A percentile compares a stretch with the other conserved stretches of the same genome.
Evolutionary conservation across 2,329 filamentous ascomycete species (phyloP).

Genomic region (Paraphoma sp.): DNA sequence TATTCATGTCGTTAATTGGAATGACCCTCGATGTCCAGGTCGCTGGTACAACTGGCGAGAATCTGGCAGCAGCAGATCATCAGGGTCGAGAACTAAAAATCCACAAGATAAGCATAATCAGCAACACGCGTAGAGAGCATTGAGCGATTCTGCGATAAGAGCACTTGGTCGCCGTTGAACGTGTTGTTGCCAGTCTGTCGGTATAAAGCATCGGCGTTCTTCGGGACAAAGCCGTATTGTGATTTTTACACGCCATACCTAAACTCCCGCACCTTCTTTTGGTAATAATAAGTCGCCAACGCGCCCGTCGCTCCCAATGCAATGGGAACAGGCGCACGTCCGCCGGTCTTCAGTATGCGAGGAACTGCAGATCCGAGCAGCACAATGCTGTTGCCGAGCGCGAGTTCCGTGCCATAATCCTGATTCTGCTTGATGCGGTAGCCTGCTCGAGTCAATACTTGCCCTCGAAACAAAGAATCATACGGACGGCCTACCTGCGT

Average conservation of each 20-base stretch:
- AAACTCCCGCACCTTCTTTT: conserved; percentile 39
- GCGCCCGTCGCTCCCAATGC: conserved; percentile 31
- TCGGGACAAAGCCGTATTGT: background rate
- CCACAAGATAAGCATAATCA: background rate
- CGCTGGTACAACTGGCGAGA: too few species aligned
- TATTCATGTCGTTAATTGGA: too few species aligned
- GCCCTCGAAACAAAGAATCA: background rate
- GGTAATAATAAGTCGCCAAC: conserved; percentile 36
- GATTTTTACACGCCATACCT: conserved; percentile 29
- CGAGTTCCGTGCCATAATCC: conserved; percentile 38
- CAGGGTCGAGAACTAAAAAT: background rate
- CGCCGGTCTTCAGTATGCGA: conserved; percentile 35
- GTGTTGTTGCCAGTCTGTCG: too few species aligned
- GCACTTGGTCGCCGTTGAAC: too few species aligned
- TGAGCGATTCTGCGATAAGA: background rate
- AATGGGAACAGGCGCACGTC: conserved; percentile 34
- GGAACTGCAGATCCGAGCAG: conserved; percentile 32
- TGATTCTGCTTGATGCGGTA: conserved; percentile 38
- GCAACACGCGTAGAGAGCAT: background rate
- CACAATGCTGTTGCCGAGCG: conserved; percentile 32
- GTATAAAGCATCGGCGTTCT: background rate
- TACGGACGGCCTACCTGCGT: conserved; percentile 20
- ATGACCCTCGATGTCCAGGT: too few species aligned
- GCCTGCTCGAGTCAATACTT: conserved; percentile 12
- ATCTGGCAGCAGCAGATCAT: background rate